Evolutionary conservation across 306 rosid species (phyloP).

Genomic region (Vicia faba): DNA sequence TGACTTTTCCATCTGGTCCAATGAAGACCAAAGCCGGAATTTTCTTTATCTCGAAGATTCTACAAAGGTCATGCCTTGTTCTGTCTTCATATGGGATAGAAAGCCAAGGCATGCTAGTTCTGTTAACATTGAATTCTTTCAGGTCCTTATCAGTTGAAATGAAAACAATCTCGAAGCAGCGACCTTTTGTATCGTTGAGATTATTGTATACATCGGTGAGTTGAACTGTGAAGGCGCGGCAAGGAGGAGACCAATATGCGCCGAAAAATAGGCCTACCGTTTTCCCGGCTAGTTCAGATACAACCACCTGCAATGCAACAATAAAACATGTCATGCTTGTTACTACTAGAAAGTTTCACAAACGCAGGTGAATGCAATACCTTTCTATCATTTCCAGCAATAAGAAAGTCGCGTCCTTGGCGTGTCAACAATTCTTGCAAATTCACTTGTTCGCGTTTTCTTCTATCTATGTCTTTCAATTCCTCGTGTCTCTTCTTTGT

Average conservation of each 20-base stretch:
- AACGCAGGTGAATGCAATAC: conserved; percentile 32
- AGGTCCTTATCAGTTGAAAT: conserved; percentile 81
- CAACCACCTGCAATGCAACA: conserved; percentile 59
- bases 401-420: conserved; percentile 56
- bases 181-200: conserved; percentile 42
- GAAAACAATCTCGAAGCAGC: conserved; percentile 62
- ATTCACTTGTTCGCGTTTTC: conserved; percentile 63
- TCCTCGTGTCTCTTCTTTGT: conserved; percentile 69
- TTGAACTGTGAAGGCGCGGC: conserved; percentile 67
- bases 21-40: conserved; percentile 76
- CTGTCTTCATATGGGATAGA: conserved; percentile 73
- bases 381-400: conserved; percentile 63
- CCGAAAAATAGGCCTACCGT: conserved; percentile 78
- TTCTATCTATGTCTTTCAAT: conserved; percentile 62
- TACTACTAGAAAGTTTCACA: not conserved
- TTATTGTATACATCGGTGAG: conserved; percentile 67
- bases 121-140: conserved; percentile 62
- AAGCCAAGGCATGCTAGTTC: conserved; percentile 76
- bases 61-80: conserved; percentile 69
- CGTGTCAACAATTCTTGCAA: conserved; percentile 66
- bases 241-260: conserved; percentile 90
- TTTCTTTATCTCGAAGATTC: conserved; percentile 70
- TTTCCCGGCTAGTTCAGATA: conserved; percentile 70
- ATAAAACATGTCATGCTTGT: not conserved
- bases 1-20: conserved; percentile 72